phyloP scores from a whole-genome alignment of 768 basidiomycete genomes.

The Astraeus odoratus region DNA sequence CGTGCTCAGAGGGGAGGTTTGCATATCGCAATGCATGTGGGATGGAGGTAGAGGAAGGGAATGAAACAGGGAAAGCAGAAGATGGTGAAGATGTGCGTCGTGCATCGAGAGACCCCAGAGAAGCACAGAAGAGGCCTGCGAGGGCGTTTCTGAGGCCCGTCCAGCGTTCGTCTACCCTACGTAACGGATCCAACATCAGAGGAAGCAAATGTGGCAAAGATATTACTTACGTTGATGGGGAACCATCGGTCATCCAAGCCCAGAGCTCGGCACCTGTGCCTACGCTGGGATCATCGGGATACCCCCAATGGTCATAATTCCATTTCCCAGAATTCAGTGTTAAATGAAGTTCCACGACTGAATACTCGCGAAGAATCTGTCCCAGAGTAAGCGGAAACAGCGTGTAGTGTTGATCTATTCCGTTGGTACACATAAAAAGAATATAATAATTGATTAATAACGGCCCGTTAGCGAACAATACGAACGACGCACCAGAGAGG shows the following conservation, averaged over 20 bases:
- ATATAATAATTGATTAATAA: background rate
- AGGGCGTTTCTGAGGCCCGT: conserved; percentile 80
- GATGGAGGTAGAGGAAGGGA: conserved; percentile 36
- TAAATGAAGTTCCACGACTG: conserved; percentile 82
- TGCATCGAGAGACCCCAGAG: conserved; percentile 71
- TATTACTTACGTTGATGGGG: conserved; percentile 38
- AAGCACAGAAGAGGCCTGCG: conserved; percentile 92
- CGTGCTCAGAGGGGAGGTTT: conserved; percentile 71
- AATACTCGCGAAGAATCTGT: conserved; percentile 79
- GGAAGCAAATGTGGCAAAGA: background rate
- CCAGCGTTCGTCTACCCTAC: conserved; percentile 75
- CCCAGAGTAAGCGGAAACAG: conserved; percentile 84
- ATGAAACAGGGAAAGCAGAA: conserved; percentile 58
- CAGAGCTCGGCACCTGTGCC: conserved; percentile 85
- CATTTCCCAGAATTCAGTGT: conserved; percentile 89
- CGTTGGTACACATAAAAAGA: background rate
- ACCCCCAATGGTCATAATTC: conserved; percentile 81
- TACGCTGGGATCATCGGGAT: conserved; percentile 68
- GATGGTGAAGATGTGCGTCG: conserved; percentile 66
- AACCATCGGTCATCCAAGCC: conserved; percentile 83
- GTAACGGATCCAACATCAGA: conserved; percentile 2
- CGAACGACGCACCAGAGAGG: conserved; percentile 42
- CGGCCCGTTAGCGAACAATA: too few species aligned
- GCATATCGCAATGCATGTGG: conserved; percentile 66
- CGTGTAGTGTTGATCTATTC: conserved; percentile 74